A percentile compares a stretch with the other conserved stretches of the same genome.
phyloP scores from a whole-genome alignment of 352 stramenopile genomes.

The Plasmopara viticola region DNA sequence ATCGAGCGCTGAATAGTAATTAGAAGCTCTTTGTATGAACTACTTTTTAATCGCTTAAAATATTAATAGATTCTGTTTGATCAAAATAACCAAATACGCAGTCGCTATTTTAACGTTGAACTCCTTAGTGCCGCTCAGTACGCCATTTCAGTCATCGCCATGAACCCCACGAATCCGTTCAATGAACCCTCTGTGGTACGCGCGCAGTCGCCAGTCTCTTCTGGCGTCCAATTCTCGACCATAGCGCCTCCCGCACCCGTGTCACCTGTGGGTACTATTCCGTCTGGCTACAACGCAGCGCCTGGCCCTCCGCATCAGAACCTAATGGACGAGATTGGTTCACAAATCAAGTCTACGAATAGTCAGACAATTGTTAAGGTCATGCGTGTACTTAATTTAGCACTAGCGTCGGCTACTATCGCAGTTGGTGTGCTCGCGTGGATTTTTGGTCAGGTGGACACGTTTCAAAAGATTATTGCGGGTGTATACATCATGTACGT shows the following conservation, averaged over 20 bases:
- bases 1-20: too few relatives aligned
- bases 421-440: slow-evolving; percentile 64
- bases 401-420: slow-evolving; percentile 70
- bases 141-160: slow-evolving; percentile 7
- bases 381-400: slow-evolving; percentile 73
- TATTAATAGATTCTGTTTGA: too few relatives aligned
- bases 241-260: slow-evolving; percentile 35
- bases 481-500: slow-evolving; percentile 86
- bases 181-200: slow-evolving; percentile 39
- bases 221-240: slow-evolving; percentile 20
- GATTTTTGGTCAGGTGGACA: slow-evolving; percentile 72
- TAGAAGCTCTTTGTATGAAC: too few relatives aligned
- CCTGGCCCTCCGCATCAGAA: slow-evolving; percentile 34
- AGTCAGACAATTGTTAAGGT: slow-evolving; percentile 72
- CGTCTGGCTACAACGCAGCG: slow-evolving; percentile 28
- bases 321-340: slow-evolving; percentile 81
- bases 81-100: too few relatives aligned
- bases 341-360: slow-evolving; percentile 79
- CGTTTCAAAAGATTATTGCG: slow-evolving; percentile 76
- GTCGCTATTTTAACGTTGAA: not conserved
- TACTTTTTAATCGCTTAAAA: too few relatives aligned
- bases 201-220: slow-evolving; percentile 19
- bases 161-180: slow-evolving; percentile 32
- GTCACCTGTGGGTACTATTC: slow-evolving; percentile 14
- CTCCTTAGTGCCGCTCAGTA: not conserved